Conservation (phyloP, 192 early-diverging fungal species). For the Coemansia interrupta region DNA sequence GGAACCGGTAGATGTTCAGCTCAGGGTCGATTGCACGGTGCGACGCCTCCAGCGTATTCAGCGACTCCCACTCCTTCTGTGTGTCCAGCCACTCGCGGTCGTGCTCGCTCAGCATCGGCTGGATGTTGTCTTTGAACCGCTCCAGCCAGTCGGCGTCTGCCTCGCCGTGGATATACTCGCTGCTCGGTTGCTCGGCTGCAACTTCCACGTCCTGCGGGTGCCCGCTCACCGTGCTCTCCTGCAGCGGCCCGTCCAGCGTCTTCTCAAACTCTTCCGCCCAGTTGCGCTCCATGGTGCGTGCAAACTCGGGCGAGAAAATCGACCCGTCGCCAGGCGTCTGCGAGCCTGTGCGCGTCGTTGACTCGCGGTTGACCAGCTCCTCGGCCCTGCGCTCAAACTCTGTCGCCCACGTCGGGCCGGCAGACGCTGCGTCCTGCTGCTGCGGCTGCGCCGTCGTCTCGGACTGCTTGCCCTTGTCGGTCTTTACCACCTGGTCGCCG, state of each 20-base stretch:
- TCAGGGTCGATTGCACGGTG: slow-evolving; percentile 53
- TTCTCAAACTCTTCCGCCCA: slow-evolving; percentile 63
- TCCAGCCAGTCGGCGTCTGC: slow-evolving; percentile 62
- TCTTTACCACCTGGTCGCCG: slow-evolving; percentile 73
- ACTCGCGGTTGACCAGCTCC: slow-evolving; percentile 48
- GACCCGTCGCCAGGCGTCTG: slow-evolving; percentile 48
- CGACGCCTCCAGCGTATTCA: slow-evolving; percentile 38
- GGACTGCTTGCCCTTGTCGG: slow-evolving; percentile 35
- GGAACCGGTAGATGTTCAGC: slow-evolving; percentile 72
- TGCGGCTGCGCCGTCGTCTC: slow-evolving; percentile 10
- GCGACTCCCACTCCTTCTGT: slow-evolving; percentile 68
- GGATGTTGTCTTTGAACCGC: slow-evolving; percentile 67
- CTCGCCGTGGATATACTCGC: slow-evolving; percentile 50
- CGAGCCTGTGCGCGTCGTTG: slow-evolving; percentile 19
- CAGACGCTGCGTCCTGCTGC: slow-evolving; percentile 18
- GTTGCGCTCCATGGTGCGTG: slow-evolving; percentile 54
- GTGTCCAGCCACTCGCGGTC: slow-evolving; percentile 71
- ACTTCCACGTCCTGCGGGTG: slow-evolving; percentile 53
- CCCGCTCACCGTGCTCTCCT: slow-evolving; percentile 49
- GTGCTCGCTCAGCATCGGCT: slow-evolving; percentile 58
- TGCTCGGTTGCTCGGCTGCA: slow-evolving; percentile 57
- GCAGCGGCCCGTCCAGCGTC: slow-evolving; percentile 46
- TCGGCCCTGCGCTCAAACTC: slow-evolving; percentile 65
- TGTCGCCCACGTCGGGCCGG: slow-evolving; percentile 63
- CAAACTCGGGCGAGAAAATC: slow-evolving; percentile 59